These are phyloP conservation scores for Epithemia pelagica DNA, from an alignment of 108 stramenopile genomes.

Conservation along the genomic window DNA sequence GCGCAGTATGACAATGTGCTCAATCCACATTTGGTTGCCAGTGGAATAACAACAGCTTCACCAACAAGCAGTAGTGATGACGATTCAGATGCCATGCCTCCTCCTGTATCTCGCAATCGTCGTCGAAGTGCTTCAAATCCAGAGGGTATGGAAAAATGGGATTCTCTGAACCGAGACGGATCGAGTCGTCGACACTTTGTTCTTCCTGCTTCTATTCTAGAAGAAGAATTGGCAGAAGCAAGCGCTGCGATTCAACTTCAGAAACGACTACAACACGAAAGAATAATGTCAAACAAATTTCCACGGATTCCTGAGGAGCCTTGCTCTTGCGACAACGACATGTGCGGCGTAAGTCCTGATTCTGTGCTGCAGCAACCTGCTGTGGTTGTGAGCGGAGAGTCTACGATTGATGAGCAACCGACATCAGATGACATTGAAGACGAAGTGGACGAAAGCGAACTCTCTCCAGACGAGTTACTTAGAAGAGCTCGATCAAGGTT, in stretches of 20 bases:
- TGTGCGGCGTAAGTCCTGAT: background rate
- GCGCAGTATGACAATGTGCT: background rate
- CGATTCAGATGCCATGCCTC: conserved; percentile 64
- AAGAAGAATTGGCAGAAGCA: conserved; percentile 75
- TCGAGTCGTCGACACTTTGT: conserved; percentile 60
- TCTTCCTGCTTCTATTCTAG: conserved; percentile 64
- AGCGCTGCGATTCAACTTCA: conserved; percentile 39
- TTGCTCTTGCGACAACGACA: conserved; percentile 7
- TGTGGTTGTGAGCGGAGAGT: background rate
- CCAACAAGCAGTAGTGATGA: conserved; percentile 27
- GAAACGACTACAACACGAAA: background rate
- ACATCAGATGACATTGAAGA: conserved; percentile 7
- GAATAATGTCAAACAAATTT: background rate
- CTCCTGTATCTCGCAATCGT: conserved; percentile 48
- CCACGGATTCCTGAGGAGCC: conserved; percentile 7
- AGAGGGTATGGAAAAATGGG: conserved; percentile 89
- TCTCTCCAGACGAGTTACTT: conserved; percentile 64
- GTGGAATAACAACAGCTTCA: conserved; percentile 3
- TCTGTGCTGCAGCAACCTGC: background rate
- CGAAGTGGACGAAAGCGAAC: conserved; percentile 45
- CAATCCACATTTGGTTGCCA: conserved; percentile 1
- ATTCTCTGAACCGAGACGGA: conserved; percentile 21
- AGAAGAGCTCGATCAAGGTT: conserved; percentile 65
- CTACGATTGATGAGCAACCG: conserved; percentile 9
- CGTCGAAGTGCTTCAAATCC: conserved; percentile 78